A percentile compares a stretch with the other conserved stretches of the same genome.
Evolutionary conservation across 306 rosid species (phyloP).

Genomic region (Medicago arabica): DNA sequence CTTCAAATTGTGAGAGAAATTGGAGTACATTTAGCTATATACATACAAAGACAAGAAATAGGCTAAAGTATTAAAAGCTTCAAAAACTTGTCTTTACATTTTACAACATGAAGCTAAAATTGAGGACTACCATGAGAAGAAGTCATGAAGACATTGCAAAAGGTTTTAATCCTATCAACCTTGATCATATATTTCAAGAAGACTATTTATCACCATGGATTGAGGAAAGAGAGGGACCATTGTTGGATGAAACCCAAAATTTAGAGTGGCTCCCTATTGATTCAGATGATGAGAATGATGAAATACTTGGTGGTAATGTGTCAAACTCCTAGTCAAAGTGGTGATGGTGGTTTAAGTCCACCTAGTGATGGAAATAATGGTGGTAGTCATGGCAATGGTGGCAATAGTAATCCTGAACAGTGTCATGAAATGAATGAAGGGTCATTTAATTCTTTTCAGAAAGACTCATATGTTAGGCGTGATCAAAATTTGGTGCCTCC

Average conservation of each 20-base stretch:
- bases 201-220: background rate
- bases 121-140: background rate
- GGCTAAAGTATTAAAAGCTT: too few species aligned
- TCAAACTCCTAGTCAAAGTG: background rate
- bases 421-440: too few species aligned
- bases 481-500: too few species aligned
- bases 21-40: too few species aligned
- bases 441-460: too few species aligned
- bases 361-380: too few species aligned
- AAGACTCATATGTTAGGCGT: too few species aligned
- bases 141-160: background rate
- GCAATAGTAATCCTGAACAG: too few species aligned
- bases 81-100: background rate
- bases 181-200: background rate
- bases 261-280: background rate
- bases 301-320: background rate
- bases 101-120: background rate
- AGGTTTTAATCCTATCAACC: background rate
- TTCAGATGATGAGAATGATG: background rate
- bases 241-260: background rate
- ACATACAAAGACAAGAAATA: too few species aligned
- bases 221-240: background rate
- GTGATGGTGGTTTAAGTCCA: background rate
- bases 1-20: too few species aligned
- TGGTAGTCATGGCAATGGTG: too few species aligned